Base-by-base conservation (phyloP, 208 protist genomes). In the Leishmania tropica region DNA sequence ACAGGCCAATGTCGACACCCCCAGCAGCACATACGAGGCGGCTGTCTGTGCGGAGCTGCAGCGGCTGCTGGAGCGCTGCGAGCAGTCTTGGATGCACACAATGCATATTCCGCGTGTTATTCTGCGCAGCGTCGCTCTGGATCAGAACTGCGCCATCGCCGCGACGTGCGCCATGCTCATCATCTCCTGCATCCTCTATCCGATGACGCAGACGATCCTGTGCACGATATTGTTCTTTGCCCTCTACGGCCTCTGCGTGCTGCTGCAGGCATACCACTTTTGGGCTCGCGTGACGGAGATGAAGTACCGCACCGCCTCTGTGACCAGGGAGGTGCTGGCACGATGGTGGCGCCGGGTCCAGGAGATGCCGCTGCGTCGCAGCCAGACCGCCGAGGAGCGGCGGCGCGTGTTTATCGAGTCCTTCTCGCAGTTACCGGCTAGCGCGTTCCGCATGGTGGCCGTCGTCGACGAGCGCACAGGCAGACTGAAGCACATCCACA, bases 271-370 rank as follows among this genome's bases (percentile, higher is more conserved):
- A 5, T 95, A 94, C 72, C 81, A 96, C 53, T 89, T 95, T 47
- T 96, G 93, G 92, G 86, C 89, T 8, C 88, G 93, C 31, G 83
- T 94, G 51, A 96, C 92, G 35, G 94, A 97, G 83, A 91, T 90
- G 79, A 94, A 92, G 76, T 87, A 90, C 78, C 88, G 88, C 42
- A 93, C 91, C 13, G 88, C 88, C 5, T 81, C 81, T 17, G 90
- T 96, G 48, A 94, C 95, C 56, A 56, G 83, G 21, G 85, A 90
- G 54, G 93, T 97, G 65, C 78, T 94, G 31, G 48, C 67, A 37
- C 86, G 91, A 24, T 97, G 93, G 94, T 75, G 77, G 76, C 81
- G 83, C 5, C 87, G 92, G 21, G 88, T 95, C n/a, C 80, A 79
- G 13, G 86, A 85, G 45, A 93, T 94, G 76, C 64, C 83, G 62